Evolutionary conservation across 2,329 filamentous ascomycete genomes (phyloP), one percentile per base, ranked within the genome.

Genomic region (Sarocladiaceae sp.): DNA sequence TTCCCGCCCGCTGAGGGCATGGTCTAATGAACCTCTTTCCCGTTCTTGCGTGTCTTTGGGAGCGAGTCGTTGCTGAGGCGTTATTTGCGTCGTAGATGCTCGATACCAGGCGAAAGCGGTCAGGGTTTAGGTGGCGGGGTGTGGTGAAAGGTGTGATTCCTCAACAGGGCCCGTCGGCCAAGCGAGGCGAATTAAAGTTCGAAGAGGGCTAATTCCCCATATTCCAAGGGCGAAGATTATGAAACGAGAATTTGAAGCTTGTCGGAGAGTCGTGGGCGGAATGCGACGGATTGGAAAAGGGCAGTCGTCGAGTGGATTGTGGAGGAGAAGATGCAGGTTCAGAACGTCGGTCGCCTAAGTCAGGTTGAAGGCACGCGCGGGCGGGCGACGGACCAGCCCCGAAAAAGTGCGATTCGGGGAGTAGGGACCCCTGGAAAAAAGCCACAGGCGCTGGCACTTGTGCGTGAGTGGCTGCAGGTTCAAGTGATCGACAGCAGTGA

Each of bases 1-100:
- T 24, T 33, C 31, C 43, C 47, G 24, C 23, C 44, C 39, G 39
- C 44, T 26, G 37, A 44, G 19, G 37, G 33, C 47, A 48, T 48
- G 37, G 26, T 43, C 26, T 41, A 18, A 24, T 21, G 37, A 29
- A 24, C 23, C 37, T 41, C 37, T 24, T 19, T 35, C 15, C 15
- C 20, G 37, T 4, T 16, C 4, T 9, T 16, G 19, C 9, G 15
- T 29, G 7, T 27, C 4, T 27, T 27, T 18, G 10, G 15, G 11
- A 29, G 10, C 13, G 4, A 13, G 12, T 23, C 23, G 26, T 7
- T 29, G n/a, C n/a, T n/a, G n/a, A n/a, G n/a, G 13, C 26, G 26
- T 9, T 29, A 7, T 29, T 29, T 29, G 37, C 10, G 37, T 27
- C 23, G 37, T 12, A 19, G 18, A 41, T 27, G 37, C n/a, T 24